Evolutionary conservation across 148 eudicot species (phyloP), one percentile per base, ranked within the genome.

Genomic region (Fagopyrum homotropicum): DNA sequence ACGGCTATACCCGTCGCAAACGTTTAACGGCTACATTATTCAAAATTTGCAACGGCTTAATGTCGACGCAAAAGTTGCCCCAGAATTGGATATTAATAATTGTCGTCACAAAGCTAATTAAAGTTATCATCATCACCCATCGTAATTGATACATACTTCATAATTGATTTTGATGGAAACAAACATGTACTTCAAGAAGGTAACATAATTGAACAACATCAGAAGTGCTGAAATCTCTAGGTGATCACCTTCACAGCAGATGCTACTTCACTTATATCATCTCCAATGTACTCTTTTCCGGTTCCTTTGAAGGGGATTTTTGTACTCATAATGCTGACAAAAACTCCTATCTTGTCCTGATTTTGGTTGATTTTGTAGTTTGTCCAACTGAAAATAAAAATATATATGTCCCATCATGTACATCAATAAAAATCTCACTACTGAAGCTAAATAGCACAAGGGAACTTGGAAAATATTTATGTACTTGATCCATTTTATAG

Each of bases 241-340:
- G 71, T 2, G 19, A 15, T 40, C 73, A 96, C 99, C 97, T 96
- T 96, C 48, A 96, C 98, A 19, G 99, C 99, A 75, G 93, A 81
- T 64, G 93, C 91, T 80, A 96, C 90, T 82, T 96, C 99, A 78
- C 88, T 90, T 71, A 96, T 96, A 76, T 96, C 99, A 85, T 96
- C 97, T 78, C 99, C 99, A 79, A 96, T 96, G 80, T 96, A 96
- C 80, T 96, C 99, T 84, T 96, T 96, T 79, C 99, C 99, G 7
- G 99, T 96, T 63, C 99, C 99, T 87, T 96, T 96, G 56, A 96
- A 96, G 69, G 99, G 99, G 70, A 96, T 88, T 86, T 96, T 96
- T 55, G 99, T 96, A 86, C 99, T 96, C 10, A 96, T 98, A 76
- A 96, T 92, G 89, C 98, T 96, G 63, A 96, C 99, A 85, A 96